Conservation (phyloP, 768 basidiomycete genomes). For the Lentinula detonsa region DNA sequence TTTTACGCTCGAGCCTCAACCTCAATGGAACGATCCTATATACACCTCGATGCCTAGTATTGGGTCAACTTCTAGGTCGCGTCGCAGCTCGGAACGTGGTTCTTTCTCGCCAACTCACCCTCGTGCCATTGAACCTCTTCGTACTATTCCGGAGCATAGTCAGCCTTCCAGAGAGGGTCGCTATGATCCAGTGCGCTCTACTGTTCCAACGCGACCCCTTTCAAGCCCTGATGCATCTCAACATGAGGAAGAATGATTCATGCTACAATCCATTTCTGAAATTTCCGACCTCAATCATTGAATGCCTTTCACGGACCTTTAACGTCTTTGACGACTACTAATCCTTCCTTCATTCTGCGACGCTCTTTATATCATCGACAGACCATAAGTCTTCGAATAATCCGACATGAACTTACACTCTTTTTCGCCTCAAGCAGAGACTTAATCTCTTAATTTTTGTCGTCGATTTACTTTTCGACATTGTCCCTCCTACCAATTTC, state of each 20-base stretch:
- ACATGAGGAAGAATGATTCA: not conserved
- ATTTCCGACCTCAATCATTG: not conserved
- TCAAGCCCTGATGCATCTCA: not conserved
- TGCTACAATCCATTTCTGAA: not conserved
- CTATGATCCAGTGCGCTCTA: slow-evolving; percentile 48
- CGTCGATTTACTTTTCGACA: not conserved
- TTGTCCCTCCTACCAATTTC: not conserved
- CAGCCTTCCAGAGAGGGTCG: slow-evolving; percentile 31
- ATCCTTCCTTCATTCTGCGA: not conserved
- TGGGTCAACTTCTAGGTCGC: not conserved
- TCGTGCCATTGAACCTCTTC: not conserved
- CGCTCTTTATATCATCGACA: not conserved
- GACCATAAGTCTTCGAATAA: not conserved
- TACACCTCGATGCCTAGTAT: slow-evolving; percentile 27
- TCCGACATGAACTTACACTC: not conserved
- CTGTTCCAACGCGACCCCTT: slow-evolving; percentile 21
- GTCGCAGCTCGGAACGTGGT: not conserved
- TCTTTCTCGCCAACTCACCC: not conserved
- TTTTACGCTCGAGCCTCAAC: slow-evolving; percentile 60
- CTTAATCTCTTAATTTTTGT: not conserved
- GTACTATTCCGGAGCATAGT: not conserved
- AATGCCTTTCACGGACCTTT: slow-evolving; percentile 3
- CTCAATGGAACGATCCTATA: slow-evolving; percentile 53
- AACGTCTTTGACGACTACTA: slow-evolving; percentile 1
- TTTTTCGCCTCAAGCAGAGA: not conserved